Conservation (phyloP, 2,329 filamentous ascomycete genomes). For the Dissoconium aciculare region DNA sequence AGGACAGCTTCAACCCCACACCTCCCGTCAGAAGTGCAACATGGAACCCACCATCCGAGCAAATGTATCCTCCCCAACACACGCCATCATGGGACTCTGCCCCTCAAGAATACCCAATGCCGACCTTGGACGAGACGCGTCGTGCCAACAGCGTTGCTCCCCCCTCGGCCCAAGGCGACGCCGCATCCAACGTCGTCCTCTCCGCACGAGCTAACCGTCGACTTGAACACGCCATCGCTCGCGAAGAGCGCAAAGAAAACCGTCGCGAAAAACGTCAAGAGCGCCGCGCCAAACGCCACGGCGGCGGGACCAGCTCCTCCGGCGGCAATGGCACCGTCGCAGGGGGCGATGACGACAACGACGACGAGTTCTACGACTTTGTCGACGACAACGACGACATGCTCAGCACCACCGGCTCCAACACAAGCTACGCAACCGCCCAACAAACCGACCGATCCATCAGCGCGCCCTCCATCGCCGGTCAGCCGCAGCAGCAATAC, state of each 20-base stretch:
- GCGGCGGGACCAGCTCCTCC: no score
- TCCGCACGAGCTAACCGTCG: neutral
- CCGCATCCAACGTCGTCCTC: neutral
- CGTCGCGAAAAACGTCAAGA: neutral
- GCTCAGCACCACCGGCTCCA: neutral
- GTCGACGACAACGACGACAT: neutral
- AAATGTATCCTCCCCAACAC: no score
- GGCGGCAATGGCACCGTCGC: neutral
- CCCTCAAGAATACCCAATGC: constrained; percentile 1
- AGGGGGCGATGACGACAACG: neutral
- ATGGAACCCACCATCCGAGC: no score
- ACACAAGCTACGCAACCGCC: neutral
- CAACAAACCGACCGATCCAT: no score
- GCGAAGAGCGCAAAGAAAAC: neutral
- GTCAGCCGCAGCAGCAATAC: neutral
- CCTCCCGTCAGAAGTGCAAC: no score
- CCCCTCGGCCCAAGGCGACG: no score
- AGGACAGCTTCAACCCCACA: neutral
- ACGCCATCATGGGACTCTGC: no score
- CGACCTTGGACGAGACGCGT: neutral
- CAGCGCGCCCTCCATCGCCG: neutral
- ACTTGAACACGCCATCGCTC: neutral
- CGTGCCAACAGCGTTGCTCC: no score
- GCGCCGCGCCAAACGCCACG: neutral
- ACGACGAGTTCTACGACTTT: neutral